Percentiles rank a stretch among this genome's conserved stretches.
Conservation (phyloP, 2,329 filamentous ascomycete genomes). For the Calonectria henricotiae region DNA sequence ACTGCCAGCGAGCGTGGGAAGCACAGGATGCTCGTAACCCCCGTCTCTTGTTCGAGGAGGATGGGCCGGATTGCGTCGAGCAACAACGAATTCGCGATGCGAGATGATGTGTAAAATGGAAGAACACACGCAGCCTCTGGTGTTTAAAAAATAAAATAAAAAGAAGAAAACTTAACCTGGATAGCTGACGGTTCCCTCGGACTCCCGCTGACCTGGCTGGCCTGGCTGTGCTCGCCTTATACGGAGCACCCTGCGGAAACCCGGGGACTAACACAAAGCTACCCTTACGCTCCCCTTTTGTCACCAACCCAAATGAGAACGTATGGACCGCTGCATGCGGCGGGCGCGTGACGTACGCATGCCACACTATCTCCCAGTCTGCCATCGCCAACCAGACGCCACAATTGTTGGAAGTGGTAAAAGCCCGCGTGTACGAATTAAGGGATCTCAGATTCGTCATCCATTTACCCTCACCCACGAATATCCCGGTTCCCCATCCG, state of each 20-base stretch:
- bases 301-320: slow-evolving; percentile 5
- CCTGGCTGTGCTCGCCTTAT: slow-evolving; percentile 29
- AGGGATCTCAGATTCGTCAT: slow-evolving; percentile 1
- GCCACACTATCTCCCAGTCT: slow-evolving; percentile 10
- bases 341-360: slow-evolving; percentile 35
- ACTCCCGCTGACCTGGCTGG: slow-evolving; percentile 28
- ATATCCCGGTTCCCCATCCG: slow-evolving; percentile 2
- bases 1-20: background rate
- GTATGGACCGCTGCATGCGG: slow-evolving; percentile 18
- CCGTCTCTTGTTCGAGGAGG: background rate
- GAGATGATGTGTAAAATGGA: background rate
- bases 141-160: slow-evolving; percentile 10
- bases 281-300: slow-evolving; percentile 1
- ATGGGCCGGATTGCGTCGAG: background rate
- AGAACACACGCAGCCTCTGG: background rate
- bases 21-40: slow-evolving; percentile 3
- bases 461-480: background rate
- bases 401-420: slow-evolving; percentile 14
- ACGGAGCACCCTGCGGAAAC: slow-evolving; percentile 29
- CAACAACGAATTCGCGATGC: background rate
- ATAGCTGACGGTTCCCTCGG: slow-evolving; percentile 20
- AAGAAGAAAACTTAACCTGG: background rate
- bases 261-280: slow-evolving; percentile 18
- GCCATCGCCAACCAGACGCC: slow-evolving; percentile 20
- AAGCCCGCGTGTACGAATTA: slow-evolving; percentile 5